phyloP scores from a whole-genome alignment of 495 filamentous ascomycete species.

The Echria macrotheca region DNA sequence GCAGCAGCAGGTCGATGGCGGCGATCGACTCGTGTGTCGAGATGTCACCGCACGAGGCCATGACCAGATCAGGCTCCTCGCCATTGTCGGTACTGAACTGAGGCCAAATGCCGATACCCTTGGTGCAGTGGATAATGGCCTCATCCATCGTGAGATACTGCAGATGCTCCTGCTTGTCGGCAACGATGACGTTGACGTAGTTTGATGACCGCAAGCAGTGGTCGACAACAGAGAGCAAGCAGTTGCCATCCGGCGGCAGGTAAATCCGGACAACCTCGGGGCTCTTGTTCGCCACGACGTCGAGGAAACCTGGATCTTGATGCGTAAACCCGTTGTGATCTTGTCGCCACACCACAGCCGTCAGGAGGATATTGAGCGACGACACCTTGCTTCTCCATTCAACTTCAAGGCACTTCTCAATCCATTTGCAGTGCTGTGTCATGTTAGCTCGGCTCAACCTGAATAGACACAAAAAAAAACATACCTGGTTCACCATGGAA shows the following conservation, averaged over 20 bases:
- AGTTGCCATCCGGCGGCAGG: constrained; percentile 69
- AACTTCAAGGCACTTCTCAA: constrained; percentile 68
- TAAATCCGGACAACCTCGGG: constrained; percentile 73
- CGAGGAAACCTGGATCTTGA: constrained; percentile 71
- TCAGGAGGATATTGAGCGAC: constrained; percentile 69
- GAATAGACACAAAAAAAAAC: no score
- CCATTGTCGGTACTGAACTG: constrained; percentile 51
- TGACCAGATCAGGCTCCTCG: constrained; percentile 60
- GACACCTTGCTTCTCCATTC: constrained; percentile 63
- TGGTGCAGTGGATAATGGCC: constrained; percentile 64
- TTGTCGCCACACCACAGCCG: constrained; percentile 69
- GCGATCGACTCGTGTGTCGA: constrained; percentile 64
- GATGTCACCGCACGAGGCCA: constrained; percentile 67
- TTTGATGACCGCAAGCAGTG: constrained; percentile 64
- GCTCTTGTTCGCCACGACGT: constrained; percentile 68
- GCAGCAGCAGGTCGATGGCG: constrained; percentile 59
- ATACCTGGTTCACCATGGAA: constrained; percentile 64
- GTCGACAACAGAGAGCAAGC: constrained; percentile 60
- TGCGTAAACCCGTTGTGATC: constrained; percentile 79
- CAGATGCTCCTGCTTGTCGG: constrained; percentile 70
- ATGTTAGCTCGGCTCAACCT: no score
- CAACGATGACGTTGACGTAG: constrained; percentile 73
- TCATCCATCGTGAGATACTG: constrained; percentile 65
- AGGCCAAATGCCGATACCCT: constrained; percentile 52
- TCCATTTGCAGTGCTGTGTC: constrained; percentile 72